Base-by-base conservation (phyloP, 2,329 filamentous ascomycete genomes). In the Clarireedia hainanense region DNA sequence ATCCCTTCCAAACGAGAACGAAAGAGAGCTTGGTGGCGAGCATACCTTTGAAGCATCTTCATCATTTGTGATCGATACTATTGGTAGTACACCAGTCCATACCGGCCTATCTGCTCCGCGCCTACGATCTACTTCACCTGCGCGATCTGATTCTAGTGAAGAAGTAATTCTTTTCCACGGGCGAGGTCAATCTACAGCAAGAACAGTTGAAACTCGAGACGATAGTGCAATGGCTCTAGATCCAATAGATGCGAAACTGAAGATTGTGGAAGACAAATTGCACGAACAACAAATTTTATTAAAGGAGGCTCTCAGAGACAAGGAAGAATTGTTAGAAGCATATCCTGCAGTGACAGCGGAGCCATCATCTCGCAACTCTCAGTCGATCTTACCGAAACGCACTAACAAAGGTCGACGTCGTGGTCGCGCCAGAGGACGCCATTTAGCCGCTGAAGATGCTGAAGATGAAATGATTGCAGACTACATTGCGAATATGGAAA, bases 101-200 rank as follows among this genome's bases (percentile, higher is more conserved):
- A 71, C 70, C 6, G 67, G 67, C 5, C 56, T 71, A 17, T 58
- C 68, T 7, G 60, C 68, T 48, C 69, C 69, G 5, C 55, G 57
- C 26, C 53, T 68, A 37, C 65, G 65, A 14, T 61, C 66, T 15
- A 47, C 57, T 9, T 70, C 70, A 20, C 72, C 72, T 15, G 71
- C 72, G 2, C 65, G 66, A 6, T 78, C 77, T 0, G 76, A 82
- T 60, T 88, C 86, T 0, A 87, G 85, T 64, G 87, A 88, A 48
- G 89, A 96, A 61, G 74, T 89, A 5, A 83, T 91, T 47, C 65
- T 89, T 0, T 89, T 88, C 66, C 78, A 75, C 57, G 83, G 83
- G 40, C 76, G 83, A 34, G 48, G 30, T 24, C 45, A 43, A 45
- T 61, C 9, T 52, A 61, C 24, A 49, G 50, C 10, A 15, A 23